These are phyloP conservation scores for Forsythia suspensa DNA, from an alignment of 257 asterid species.

Conservation along the genomic window DNA sequence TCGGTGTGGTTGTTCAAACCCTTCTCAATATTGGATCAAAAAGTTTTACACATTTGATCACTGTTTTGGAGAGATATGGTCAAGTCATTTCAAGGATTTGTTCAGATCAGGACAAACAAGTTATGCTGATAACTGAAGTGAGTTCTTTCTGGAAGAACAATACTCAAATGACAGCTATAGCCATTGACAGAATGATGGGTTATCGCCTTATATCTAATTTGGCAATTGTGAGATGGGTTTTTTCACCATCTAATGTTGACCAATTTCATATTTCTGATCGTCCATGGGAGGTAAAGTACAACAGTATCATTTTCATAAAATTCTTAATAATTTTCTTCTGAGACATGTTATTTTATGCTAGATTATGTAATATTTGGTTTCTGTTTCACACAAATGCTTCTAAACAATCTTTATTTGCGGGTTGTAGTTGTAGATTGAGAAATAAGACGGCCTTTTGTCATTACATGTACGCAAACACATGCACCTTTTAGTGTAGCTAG, in stretches of 20 bases:
- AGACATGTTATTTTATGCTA: neutral
- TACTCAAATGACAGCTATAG: constrained; percentile 86
- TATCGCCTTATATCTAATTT: constrained; percentile 91
- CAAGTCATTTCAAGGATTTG: constrained; percentile 86
- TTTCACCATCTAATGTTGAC: constrained; percentile 56
- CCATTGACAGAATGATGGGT: constrained; percentile 99
- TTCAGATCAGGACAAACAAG: constrained; percentile 82
- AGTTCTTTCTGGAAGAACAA: constrained; percentile 87
- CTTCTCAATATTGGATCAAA: constrained; percentile 94
- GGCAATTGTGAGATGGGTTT: constrained; percentile 97
- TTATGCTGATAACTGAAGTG: constrained; percentile 79
- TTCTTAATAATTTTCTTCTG: neutral
- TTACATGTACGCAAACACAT: neutral
- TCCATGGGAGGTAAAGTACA: constrained; percentile 85
- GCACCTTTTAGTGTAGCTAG: neutral
- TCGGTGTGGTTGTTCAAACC: constrained; percentile 80
- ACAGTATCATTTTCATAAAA: neutral
- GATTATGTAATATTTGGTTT: neutral
- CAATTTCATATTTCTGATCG: constrained; percentile 89
- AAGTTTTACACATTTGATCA: constrained; percentile 94
- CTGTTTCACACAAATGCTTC: neutral
- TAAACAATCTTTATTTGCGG: neutral
- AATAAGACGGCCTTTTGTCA: neutral
- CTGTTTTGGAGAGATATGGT: constrained; percentile 95
- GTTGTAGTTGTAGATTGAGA: neutral